These are phyloP conservation scores for Prinsepia uniflora DNA, from an alignment of 306 rosid species.

Conservation along the genomic window DNA sequence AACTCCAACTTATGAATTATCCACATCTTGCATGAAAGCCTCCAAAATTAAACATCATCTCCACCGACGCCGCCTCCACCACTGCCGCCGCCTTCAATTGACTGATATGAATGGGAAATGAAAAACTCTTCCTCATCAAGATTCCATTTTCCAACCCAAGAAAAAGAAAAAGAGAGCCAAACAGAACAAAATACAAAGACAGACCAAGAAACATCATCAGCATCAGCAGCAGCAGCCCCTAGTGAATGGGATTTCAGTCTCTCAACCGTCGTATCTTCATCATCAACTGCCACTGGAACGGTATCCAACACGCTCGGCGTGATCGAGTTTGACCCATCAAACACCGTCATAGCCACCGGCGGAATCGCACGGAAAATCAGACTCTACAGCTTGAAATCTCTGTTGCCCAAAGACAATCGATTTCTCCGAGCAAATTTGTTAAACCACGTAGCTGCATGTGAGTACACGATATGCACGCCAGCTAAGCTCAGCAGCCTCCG, in stretches of 20 bases:
- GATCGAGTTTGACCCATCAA: constrained; percentile 47
- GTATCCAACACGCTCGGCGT: constrained; percentile 46
- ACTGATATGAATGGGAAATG: constrained; percentile 51
- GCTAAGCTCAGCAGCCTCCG: constrained; percentile 66
- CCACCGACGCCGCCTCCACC: neutral
- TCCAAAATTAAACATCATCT: constrained; percentile 4
- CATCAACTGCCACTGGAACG: neutral
- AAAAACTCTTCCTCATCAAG: constrained; percentile 32
- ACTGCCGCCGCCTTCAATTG: too few species aligned
- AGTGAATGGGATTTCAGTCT: constrained; percentile 47
- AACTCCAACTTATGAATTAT: constrained; percentile 14
- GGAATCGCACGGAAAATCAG: constrained; percentile 56
- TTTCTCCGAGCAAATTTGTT: constrained; percentile 1
- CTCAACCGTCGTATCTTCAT: constrained; percentile 38
- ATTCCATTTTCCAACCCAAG: constrained; percentile 12
- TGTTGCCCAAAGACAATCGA: constrained; percentile 14
- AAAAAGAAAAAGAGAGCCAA: neutral
- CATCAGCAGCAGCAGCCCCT: neutral
- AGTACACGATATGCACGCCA: constrained; percentile 48
- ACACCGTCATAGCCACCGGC: constrained; percentile 45
- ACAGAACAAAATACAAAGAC: neutral
- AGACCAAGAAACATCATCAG: neutral
- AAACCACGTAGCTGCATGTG: constrained; percentile 42
- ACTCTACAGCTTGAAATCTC: constrained; percentile 26
- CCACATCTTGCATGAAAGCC: constrained; percentile 14